Base-by-base conservation (phyloP, 2,329 filamentous ascomycete species). In the Fusarium sulawesiense region DNA sequence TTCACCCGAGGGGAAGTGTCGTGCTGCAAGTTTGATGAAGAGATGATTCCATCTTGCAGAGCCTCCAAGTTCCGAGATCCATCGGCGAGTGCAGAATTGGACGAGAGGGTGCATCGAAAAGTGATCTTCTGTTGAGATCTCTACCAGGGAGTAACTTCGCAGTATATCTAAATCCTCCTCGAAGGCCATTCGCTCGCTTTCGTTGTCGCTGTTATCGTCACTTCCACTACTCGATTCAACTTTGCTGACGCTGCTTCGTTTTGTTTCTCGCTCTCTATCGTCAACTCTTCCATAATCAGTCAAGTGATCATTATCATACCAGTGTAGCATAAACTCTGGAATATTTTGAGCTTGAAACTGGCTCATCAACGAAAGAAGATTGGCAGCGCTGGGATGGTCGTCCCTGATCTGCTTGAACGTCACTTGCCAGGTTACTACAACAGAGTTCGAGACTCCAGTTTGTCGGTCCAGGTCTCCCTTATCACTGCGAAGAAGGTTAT, bases 401-500 rank as follows among this genome's bases (percentile, higher is more conserved):
- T 2, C n/a, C 8, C n/a, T 42, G 8, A 65, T 68, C 12, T 65
- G 37, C 6, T 68, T 40, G 9, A 68, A 56, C 1, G 61, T 65
- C 3, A 65, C 37, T 21, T 65, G 48, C 65, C 53, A 68, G 6
- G 49, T 62, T 0, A 48, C 37, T 1, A 65, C 34, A 5, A 65
- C 45, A 2, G 61, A 54, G n/a, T 65, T 70, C 2, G 60, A 64
- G 7, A 53, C 53, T 0, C 25, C 29, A 6, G 49, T 45, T 21
- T 56, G 51, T 7, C 56, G 60, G 11, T 64, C 59, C 6, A 77
- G 46, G 32, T 70, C 60, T 23, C 69, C 70, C n/a, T 23, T 64
- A 8, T 80, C 73, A n/a, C 68, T 30, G n/a, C 69, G 46, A 8
- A 78, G 67, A 49, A 78, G 73, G 20, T 27, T 70, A 2, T 56